phyloP scores from a whole-genome alignment of 2,329 filamentous ascomycete genomes.

The Penicillium expansum region DNA sequence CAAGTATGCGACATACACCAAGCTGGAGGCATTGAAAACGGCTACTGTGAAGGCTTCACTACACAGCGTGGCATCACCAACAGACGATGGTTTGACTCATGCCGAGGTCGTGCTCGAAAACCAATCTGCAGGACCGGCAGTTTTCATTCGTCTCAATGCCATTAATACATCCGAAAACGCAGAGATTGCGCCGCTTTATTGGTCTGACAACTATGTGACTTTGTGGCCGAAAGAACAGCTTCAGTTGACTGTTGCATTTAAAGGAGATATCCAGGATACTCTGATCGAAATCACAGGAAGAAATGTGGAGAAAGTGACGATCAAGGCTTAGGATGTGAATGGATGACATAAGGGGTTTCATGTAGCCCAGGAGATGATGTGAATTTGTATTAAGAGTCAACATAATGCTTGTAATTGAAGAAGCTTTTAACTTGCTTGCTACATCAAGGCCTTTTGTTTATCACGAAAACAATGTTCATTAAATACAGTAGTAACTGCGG shows the following conservation, averaged over 20 bases:
- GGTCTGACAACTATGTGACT: conserved; percentile 64
- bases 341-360: background rate
- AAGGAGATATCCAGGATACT: conserved; percentile 9
- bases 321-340: background rate
- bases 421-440: background rate
- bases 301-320: conserved; percentile 18
- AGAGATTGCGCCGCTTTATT: conserved; percentile 54
- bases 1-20: conserved; percentile 50
- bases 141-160: conserved; percentile 56
- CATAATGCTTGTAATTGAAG: background rate
- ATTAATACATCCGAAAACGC: conserved; percentile 42
- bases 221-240: conserved; percentile 57
- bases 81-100: conserved; percentile 7
- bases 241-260: conserved; percentile 35
- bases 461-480: background rate
- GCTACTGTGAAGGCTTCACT: conserved; percentile 40
- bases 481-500: too few species aligned
- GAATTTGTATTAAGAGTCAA: background rate
- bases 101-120: conserved; percentile 52
- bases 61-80: background rate
- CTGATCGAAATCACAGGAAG: conserved; percentile 23
- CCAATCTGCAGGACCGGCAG: conserved; percentile 51
- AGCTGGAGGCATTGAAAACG: conserved; percentile 41
- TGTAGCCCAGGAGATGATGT: background rate
- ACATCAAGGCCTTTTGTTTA: background rate